Conservation (phyloP, 805 yeast species). For the Ogataea saltuana region DNA sequence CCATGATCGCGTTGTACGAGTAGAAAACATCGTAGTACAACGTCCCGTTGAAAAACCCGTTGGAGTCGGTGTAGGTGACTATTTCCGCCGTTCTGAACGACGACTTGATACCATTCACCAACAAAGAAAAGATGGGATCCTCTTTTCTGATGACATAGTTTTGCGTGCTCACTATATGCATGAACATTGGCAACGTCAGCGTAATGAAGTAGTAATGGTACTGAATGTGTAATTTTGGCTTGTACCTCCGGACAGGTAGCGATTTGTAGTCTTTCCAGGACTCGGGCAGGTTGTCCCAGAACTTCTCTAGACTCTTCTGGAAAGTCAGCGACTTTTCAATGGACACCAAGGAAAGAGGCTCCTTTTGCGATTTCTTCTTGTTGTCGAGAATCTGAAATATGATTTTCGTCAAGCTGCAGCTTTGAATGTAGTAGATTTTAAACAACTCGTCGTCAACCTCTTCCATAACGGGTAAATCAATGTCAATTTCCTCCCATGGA, state of each 20-base stretch:
- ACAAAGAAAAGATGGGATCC: constrained; percentile 42
- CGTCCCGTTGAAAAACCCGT: constrained; percentile 46
- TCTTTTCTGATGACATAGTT: constrained; percentile 39
- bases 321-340: constrained; percentile 42
- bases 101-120: constrained; percentile 43
- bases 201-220: constrained; percentile 44
- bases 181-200: constrained; percentile 44
- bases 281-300: constrained; percentile 38
- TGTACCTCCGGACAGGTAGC: constrained; percentile 38
- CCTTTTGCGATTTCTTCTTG: constrained; percentile 37
- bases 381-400: constrained; percentile 43
- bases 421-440: constrained; percentile 36
- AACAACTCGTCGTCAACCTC: constrained; percentile 35
- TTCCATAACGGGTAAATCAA: constrained; percentile 38
- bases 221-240: constrained; percentile 43
- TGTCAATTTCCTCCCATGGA: constrained; percentile 45
- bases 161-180: constrained; percentile 40
- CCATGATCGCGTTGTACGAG: constrained; percentile 45
- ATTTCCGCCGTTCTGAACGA: constrained; percentile 42
- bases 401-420: constrained; percentile 39
- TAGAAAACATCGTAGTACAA: constrained; percentile 45
- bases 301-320: constrained; percentile 37
- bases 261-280: constrained; percentile 36
- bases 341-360: constrained; percentile 42
- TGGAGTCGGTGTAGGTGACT: constrained; percentile 35